phyloP scores from a whole-genome alignment of 1,139 yeast species.

The Yamadazyma dushanensis region DNA sequence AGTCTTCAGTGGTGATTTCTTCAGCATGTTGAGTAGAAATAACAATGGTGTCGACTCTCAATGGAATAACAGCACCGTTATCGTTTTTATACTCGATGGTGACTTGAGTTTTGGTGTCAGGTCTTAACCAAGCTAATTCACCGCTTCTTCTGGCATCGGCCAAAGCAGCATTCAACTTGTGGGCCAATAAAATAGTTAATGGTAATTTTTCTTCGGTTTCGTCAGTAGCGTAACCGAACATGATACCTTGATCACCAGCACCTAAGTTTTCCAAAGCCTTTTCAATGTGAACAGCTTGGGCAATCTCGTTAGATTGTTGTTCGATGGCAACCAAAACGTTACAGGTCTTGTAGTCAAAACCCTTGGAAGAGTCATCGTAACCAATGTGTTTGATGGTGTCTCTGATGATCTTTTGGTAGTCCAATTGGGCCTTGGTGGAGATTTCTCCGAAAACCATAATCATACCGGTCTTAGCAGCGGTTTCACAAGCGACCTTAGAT shows the following conservation, averaged over 20 bases:
- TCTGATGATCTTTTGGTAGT: constrained; percentile 96
- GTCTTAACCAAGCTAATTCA: constrained; percentile 93
- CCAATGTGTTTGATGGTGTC: constrained; percentile 99
- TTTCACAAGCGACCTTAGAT: constrained; percentile 98
- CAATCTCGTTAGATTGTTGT: constrained; percentile 98
- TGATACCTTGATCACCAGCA: constrained; percentile 99
- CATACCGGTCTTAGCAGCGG: constrained; percentile 99
- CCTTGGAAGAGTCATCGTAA: constrained; percentile 93
- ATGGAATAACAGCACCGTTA: constrained; percentile 92
- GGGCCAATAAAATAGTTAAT: constrained; percentile 89
- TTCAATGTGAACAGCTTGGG: constrained; percentile 98
- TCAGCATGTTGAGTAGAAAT: constrained; percentile 98
- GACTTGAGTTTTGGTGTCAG: constrained; percentile 99
- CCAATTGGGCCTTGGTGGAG: constrained; percentile 93
- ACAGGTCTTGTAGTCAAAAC: constrained; percentile 99
- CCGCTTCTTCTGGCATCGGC: constrained; percentile 98
- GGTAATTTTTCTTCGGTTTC: constrained; percentile 98
- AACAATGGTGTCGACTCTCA: constrained; percentile 96
- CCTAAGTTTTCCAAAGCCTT: constrained; percentile 96
- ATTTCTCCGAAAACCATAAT: constrained; percentile 99
- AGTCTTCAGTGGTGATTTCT: constrained; percentile 87
- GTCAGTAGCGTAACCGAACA: constrained; percentile 99
- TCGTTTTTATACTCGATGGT: constrained; percentile 94
- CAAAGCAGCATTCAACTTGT: constrained; percentile 93
- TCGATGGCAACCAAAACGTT: constrained; percentile 98